Evolutionary conservation across 73 alveolate species (phyloP), one percentile per base, ranked within the genome.

Genomic region (Tetrahymena thermophila): DNA sequence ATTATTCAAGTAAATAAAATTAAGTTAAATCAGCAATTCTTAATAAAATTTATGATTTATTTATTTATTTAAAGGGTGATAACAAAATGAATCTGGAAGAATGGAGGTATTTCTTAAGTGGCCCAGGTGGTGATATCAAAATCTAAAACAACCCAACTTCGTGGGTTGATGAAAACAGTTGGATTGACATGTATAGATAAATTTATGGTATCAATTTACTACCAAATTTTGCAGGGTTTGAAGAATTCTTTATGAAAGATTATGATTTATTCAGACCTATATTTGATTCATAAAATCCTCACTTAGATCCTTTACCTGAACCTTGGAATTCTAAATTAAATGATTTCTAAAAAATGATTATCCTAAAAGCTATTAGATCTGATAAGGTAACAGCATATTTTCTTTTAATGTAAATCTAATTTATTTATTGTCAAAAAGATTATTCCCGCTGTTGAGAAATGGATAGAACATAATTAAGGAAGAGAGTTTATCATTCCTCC

Each of bases 401-500:
- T 71, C 17, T 71, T 4, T 19, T 23, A 71, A 1, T n/a, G 1
- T 71, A 28, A 71, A 28, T 71, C 35, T 1, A 19, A 9, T 31
- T 23, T 31, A 1, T 4, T 23, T 71, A 1, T 28, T 71, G 99
- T 99, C 3, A 99, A 99, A 96, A 97, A 98, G 89, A 96, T 99
- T 71, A 71, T 71, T 71, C 89, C 96, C 43, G 98, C 99, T 23
- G 97, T 99, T 35, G 97, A 97, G 93, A 97, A 97, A 97, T 98
- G 97, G 98, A 99, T 99, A 84, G 98, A 96, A 85, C 98, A 96
- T 95, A 98, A 98, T 97, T 93, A 98, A 1, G 99, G 99, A 35
- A 96, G 98, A 85, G 98, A 98, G 85, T 99, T 98, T 95, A 98
- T 99, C 31, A 99, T 97, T 84, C 99, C 99, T 21, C 99, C 99